Evolutionary conservation across 2,329 filamentous ascomycete species (phyloP).

Genomic region (Phoma sp.): DNA sequence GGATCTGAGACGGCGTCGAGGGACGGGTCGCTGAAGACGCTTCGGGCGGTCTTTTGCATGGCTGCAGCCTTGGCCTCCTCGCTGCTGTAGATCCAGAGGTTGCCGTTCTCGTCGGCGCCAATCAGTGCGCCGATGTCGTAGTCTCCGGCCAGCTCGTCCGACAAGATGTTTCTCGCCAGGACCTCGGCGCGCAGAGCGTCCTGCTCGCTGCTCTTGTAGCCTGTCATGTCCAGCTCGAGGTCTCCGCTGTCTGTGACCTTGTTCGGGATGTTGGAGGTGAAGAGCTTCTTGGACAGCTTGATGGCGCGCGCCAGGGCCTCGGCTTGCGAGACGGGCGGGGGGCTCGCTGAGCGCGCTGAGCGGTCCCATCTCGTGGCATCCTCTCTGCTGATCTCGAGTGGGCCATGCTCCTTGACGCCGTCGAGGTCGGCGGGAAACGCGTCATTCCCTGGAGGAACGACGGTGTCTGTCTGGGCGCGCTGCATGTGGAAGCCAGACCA

Average conservation of each 20-base stretch:
- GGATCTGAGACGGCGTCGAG: slow-evolving; percentile 87
- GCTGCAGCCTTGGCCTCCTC: slow-evolving; percentile 94
- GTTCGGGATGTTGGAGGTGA: slow-evolving; percentile 88
- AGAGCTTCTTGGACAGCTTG: slow-evolving; percentile 84
- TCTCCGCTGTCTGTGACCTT: slow-evolving; percentile 92
- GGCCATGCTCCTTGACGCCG: slow-evolving; percentile 28
- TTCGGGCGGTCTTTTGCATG: slow-evolving; percentile 66
- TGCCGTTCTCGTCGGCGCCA: slow-evolving; percentile 92
- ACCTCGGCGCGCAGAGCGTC: slow-evolving; percentile 90
- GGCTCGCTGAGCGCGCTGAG: slow-evolving; percentile 70
- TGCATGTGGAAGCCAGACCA: slow-evolving; percentile 44
- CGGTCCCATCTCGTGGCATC: slow-evolving; percentile 46
- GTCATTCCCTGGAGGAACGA: slow-evolving; percentile 54
- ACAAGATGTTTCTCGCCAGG: slow-evolving; percentile 88
- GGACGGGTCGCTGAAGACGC: slow-evolving; percentile 57
- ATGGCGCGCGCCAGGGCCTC: slow-evolving; percentile 85
- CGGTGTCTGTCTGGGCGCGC: slow-evolving; percentile 62
- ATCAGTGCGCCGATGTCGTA: slow-evolving; percentile 97
- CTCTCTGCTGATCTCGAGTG: slow-evolving; percentile 43
- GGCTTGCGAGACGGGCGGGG: slow-evolving; percentile 71
- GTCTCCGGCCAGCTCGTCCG: slow-evolving; percentile 90
- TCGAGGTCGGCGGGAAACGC: slow-evolving; percentile 45
- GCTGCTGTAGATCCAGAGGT: slow-evolving; percentile 99
- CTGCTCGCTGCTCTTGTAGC: slow-evolving; percentile 92
- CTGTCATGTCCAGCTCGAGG: slow-evolving; percentile 97